Conservation (phyloP, 2,329 filamentous ascomycete species). For the Trichoderma oligosporum region DNA sequence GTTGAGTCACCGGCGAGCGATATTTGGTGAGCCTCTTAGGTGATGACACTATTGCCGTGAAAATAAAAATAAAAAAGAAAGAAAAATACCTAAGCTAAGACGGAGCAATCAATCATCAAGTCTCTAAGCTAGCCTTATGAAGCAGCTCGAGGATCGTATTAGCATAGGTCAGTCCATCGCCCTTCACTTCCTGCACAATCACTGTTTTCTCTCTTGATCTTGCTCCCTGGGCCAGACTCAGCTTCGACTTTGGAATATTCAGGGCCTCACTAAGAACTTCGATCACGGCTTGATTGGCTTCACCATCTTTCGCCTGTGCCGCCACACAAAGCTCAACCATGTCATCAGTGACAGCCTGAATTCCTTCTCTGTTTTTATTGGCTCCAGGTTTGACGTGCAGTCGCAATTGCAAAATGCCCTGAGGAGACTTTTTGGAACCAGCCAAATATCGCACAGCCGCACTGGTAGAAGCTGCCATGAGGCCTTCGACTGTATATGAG, state of each 20-base stretch:
- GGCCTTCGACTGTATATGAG: background rate
- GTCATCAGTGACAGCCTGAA: conserved; percentile 53
- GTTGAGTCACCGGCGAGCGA: conserved; percentile 18
- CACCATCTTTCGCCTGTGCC: conserved; percentile 61
- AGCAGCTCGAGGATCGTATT: conserved; percentile 29
- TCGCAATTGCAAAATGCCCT: conserved; percentile 52
- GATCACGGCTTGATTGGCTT: conserved; percentile 65
- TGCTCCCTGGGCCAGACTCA: conserved; percentile 58
- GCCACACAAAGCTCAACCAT: conserved; percentile 62
- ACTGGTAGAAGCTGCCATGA: conserved; percentile 31
- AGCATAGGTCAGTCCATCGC: conserved; percentile 31
- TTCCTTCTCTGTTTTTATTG: conserved; percentile 58
- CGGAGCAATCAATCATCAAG: conserved; percentile 5
- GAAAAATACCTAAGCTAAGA: background rate
- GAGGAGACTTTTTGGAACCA: conserved; percentile 43
- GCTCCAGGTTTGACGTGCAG: conserved; percentile 67
- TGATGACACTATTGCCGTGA: background rate
- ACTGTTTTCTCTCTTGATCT: conserved; percentile 65
- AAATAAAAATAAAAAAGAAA: background rate
- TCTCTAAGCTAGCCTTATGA: conserved; percentile 25
- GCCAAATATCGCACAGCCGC: conserved; percentile 46
- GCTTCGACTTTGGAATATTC: conserved; percentile 58
- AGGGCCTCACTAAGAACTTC: conserved; percentile 59
- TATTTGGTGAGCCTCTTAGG: background rate
- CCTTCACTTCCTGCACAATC: conserved; percentile 36